A percentile compares a stretch with the other conserved stretches of the same genome.
Conservation (phyloP, 257 asterid species). For the Solanum pinnatisectum region DNA sequence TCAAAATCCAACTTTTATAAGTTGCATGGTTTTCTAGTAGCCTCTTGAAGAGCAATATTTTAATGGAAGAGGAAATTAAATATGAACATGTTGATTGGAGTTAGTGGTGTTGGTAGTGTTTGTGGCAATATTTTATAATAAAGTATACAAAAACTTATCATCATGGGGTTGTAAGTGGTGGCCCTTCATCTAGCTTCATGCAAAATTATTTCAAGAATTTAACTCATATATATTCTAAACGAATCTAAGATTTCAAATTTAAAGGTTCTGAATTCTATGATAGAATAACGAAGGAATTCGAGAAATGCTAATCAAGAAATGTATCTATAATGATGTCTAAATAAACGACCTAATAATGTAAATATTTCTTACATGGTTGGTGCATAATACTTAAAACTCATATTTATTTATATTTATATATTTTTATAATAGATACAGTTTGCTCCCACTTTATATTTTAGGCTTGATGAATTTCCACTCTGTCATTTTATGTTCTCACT, state of each 20-base stretch:
- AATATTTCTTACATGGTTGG: neutral
- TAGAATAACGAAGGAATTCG: neutral
- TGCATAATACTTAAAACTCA: neutral
- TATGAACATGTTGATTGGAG: neutral
- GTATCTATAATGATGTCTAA: neutral
- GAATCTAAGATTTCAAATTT: neutral
- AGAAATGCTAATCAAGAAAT: neutral
- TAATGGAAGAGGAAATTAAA: neutral
- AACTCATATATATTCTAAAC: accelerated
- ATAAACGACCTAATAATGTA: neutral
- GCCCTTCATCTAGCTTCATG: neutral
- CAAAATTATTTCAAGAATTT: neutral
- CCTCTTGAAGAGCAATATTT: slow-evolving; percentile 4
- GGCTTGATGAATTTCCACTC: neutral
- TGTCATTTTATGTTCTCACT: slow-evolving; percentile 5
- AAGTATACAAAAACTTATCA: neutral
- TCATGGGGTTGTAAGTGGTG: neutral
- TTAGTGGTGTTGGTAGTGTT: slow-evolving; percentile 10
- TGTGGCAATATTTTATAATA: neutral
- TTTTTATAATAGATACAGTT: neutral
- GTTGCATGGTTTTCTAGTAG: slow-evolving; percentile 43
- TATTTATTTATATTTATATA: no score
- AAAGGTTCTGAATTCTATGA: accelerated
- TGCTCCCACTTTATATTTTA: slow-evolving; percentile 22
- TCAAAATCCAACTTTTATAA: slow-evolving; percentile 8